Base-by-base conservation (phyloP, 495 filamentous ascomycete genomes). In the Penicillium crystallinum region DNA sequence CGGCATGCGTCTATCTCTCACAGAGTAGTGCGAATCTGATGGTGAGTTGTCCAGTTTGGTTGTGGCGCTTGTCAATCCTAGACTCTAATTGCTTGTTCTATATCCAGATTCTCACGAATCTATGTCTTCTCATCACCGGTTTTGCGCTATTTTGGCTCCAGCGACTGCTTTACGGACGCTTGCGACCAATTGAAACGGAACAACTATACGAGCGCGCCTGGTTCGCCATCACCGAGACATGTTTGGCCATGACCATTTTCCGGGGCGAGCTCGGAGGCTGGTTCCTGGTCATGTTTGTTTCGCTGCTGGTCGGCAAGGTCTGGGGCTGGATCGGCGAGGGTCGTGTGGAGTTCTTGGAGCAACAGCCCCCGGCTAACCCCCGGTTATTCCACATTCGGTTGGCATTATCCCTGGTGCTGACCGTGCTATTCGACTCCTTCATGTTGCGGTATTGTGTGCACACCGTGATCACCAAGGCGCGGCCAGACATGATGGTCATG, bases 401-500 rank as follows among this genome's bases (percentile, higher is more conserved):
- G 41, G 83, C 83, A 33, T 67, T 86, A 36, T 96, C 92, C 18
- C 75, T 98, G 29, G 59, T 88, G 0, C 65, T 96, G 30, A 88
- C 90, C 39, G 75, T 93, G 35, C 43, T 80, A 14, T 95, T 91
- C 70, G 84, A 95, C 67, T 62, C 80, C 21, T 85, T 78, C 56
- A 81, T 98, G 72, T 76, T 97, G 52, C 75, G 71, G 21, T 96
- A 97, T 63, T 86, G 86, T 53, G 73, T 95, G 58, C 77, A 82
- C 9, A 88, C 87, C 2, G 91, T 98, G 22, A 82, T 96, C 17
- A 80, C 86, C 38, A 83, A 90, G 54, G 88, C 93, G 0, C 82
- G 88, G 17, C 91, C 93, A 0, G 91, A 93, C 47, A 97, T 98
- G 89, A 98, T 98, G 95, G 89, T 98, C 49, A 97, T 97, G 91